Evolutionary conservation across 768 basidiomycete species (phyloP).

Genomic region (Cyclocybe cylindracea): DNA sequence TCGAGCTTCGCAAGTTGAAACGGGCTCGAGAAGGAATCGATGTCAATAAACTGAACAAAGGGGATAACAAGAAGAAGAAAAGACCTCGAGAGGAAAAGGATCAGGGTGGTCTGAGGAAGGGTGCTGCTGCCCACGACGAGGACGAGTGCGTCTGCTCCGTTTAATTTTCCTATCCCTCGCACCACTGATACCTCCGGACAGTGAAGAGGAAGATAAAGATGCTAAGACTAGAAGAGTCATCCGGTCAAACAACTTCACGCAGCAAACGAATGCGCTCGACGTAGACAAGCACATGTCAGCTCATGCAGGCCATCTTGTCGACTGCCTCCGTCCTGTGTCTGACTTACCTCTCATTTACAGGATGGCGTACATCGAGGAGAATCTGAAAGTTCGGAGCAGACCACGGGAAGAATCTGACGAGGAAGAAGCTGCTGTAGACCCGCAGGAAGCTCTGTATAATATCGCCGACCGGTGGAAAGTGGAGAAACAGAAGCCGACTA

Average conservation of each 20-base stretch:
- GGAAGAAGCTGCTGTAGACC: conserved; percentile 53
- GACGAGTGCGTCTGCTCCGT: conserved; percentile 52
- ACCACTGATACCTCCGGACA: conserved; percentile 19
- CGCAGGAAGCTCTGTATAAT: conserved; percentile 77
- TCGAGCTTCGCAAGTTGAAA: conserved; percentile 79
- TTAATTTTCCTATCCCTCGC: background rate
- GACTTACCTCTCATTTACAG: conserved; percentile 36
- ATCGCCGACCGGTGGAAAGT: conserved; percentile 69
- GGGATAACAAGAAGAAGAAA: conserved; percentile 79
- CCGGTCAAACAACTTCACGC: conserved; percentile 91
- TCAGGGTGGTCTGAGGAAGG: conserved; percentile 58
- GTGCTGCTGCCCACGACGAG: conserved; percentile 46
- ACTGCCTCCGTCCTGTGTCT: background rate
- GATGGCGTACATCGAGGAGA: conserved; percentile 98
- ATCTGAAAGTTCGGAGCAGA: conserved; percentile 74
- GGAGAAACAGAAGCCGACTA: conserved; percentile 54
- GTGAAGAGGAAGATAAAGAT: conserved; percentile 66
- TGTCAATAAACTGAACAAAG: conserved; percentile 78
- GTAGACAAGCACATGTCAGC: conserved; percentile 98
- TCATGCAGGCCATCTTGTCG: background rate
- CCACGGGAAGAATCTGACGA: conserved; percentile 48
- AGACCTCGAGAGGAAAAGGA: conserved; percentile 48
- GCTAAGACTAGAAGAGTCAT: conserved; percentile 75
- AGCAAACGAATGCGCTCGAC: conserved; percentile 93
- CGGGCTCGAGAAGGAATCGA: conserved; percentile 84